phyloP scores from a whole-genome alignment of 768 basidiomycete species.

The Lactarius tabidus region DNA sequence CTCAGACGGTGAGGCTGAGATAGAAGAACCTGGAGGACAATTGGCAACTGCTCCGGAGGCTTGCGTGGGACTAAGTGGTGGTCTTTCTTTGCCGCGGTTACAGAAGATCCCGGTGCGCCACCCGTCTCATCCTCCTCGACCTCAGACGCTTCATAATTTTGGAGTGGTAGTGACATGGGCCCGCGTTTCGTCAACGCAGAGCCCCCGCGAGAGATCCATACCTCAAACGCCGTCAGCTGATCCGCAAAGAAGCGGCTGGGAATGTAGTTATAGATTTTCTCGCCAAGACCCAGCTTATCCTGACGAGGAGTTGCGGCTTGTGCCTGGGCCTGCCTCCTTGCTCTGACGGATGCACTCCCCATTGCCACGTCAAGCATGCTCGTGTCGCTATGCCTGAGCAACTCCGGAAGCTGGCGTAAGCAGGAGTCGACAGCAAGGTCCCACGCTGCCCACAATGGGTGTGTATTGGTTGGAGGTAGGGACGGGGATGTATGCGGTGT shows the following conservation, averaged over 20 bases:
- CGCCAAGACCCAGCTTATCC: constrained; percentile 26
- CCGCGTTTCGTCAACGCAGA: constrained; percentile 77
- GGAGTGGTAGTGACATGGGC: constrained; percentile 63
- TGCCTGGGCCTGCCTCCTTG: constrained; percentile 29
- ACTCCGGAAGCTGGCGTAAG: constrained; percentile 85
- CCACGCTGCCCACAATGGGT: constrained; percentile 96
- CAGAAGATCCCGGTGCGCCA: constrained; percentile 10
- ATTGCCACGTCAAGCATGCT: constrained; percentile 26
- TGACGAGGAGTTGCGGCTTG: constrained; percentile 15
- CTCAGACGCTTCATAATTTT: constrained; percentile 34
- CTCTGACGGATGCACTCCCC: constrained; percentile 26
- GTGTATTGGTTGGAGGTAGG: constrained; percentile 94
- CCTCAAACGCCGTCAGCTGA: constrained; percentile 94
- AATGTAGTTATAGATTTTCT: constrained; percentile 65
- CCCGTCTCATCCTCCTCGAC: constrained; percentile 32
- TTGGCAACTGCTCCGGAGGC: constrained; percentile 95
- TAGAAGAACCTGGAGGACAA: constrained; percentile 93
- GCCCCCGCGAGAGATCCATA: constrained; percentile 95
- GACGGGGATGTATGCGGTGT: constrained; percentile 92
- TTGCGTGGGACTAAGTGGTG: constrained; percentile 75
- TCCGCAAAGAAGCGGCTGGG: constrained; percentile 94
- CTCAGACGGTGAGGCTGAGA: constrained; percentile 95
- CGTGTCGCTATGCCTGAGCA: constrained; percentile 44
- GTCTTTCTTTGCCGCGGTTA: constrained; percentile 22
- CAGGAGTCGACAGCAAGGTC: constrained; percentile 95